Conservation (phyloP, 73 alveolate genomes). For the Stentor coeruleus region DNA sequence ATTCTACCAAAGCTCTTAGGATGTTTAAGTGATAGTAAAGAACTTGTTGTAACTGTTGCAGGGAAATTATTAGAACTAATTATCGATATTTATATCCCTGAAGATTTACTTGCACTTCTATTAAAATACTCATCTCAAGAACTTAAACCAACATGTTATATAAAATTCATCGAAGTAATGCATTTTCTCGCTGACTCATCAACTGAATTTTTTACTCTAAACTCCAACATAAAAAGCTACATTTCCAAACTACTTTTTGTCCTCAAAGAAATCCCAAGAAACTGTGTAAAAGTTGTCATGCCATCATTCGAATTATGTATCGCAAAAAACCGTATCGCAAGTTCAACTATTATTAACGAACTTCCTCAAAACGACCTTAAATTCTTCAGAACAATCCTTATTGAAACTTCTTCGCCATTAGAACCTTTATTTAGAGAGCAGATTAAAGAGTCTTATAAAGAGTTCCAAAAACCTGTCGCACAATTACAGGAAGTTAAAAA, state of each 20-base stretch:
- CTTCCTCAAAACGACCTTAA: neutral
- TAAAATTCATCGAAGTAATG: neutral
- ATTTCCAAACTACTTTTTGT: neutral
- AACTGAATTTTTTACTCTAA: neutral
- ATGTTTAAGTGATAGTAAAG: conserved; percentile 31
- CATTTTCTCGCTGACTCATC: neutral
- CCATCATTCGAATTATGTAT: neutral
- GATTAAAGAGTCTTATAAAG: neutral
- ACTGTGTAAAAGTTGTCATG: neutral
- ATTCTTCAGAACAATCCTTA: neutral
- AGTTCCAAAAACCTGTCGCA: no score
- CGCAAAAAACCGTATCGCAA: neutral
- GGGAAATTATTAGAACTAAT: conserved; percentile 24
- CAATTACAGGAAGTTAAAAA: no score
- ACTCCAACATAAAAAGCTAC: neutral
- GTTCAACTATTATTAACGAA: neutral
- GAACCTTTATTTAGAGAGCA: neutral
- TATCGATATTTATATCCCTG: conserved; percentile 30
- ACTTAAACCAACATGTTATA: neutral
- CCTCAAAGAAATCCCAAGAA: neutral
- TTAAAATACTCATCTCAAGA: conserved; percentile 7
- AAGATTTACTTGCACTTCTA: conserved; percentile 27
- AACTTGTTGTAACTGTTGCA: conserved; percentile 27
- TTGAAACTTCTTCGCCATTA: neutral
- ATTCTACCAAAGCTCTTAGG: conserved; percentile 32